Base-by-base conservation (phyloP, 441 rosid species). In the Arabidopsis lyrata region DNA sequence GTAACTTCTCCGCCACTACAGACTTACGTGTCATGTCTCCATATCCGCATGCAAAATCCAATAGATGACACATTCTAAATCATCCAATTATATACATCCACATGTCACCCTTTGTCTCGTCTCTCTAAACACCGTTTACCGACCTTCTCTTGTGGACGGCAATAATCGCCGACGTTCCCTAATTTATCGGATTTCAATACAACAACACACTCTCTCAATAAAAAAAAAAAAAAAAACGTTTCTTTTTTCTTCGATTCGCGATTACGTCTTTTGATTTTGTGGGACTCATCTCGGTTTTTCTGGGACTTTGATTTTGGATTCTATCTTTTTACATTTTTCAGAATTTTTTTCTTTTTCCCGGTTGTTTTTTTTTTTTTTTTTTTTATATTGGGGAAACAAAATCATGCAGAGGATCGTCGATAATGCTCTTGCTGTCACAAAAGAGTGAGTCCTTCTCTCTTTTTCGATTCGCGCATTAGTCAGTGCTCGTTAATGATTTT, bases 331-430 rank as follows among this genome's bases (percentile, higher is more conserved):
- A 18, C 22, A 12, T 42, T 44, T 44, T 44, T 2, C 12, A 12
- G 35, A 60, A 49, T 6, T 29, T 63, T 18, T 1, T 45, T 55
- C 29, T 49, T 3, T 27, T 4, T 4, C 24, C 24, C 24, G 24
- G 24, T 22, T 9, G 31, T 59, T 66, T 50, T 15, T 5, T 27
- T 3, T 3, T 27, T 3, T 3, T 29, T 5, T 29, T 0, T 29
- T 48, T 63, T 15, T 16, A 60, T 49, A 55, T 44, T 35, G 66
- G 11, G 49, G 32, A 67, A 49, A 35, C 41, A 12, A 27, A 66
- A 81, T 31, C 61, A 87, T 91, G 90, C 96, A 89, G 87, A 83
- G 92, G 59, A 76, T 90, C 60, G 97, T 91, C 72, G 97, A 94
- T 78, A 75, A 75, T 70, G 82, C 82, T 75, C 96, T 94, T 65